A percentile compares a stretch with the other conserved stretches of the same genome.
These are phyloP conservation scores for Paracoccidioides lutzii DNA, from an alignment of 2,329 filamentous ascomycete species.

Conservation along the genomic window DNA sequence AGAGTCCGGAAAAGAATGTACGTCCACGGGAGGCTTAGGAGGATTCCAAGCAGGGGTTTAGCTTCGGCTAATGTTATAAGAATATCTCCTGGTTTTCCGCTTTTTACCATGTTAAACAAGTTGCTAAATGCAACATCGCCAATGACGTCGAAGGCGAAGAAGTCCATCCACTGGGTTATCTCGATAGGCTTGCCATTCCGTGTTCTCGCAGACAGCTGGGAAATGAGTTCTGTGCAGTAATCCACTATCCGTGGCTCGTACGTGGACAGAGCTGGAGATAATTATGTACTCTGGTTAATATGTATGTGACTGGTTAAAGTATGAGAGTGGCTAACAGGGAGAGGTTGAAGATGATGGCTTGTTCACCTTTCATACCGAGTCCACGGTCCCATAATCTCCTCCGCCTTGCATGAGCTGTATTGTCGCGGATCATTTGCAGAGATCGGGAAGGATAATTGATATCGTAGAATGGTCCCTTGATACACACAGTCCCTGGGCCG, in stretches of 20 bases:
- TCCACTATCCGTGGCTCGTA: slow-evolving; percentile 8
- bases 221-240: slow-evolving; percentile 4
- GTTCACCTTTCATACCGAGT: slow-evolving; percentile 19
- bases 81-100: slow-evolving; percentile 12
- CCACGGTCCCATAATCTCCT: slow-evolving; percentile 20
- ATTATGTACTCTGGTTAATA: neutral
- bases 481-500: slow-evolving; percentile 11
- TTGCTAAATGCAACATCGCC: slow-evolving; percentile 26
- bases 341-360: neutral
- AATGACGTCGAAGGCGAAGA: slow-evolving; percentile 22
- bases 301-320: neutral
- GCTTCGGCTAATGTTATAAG: slow-evolving; percentile 11
- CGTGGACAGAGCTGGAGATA: slow-evolving; percentile 2
- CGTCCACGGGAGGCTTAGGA: slow-evolving; percentile 15
- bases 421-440: slow-evolving; percentile 14
- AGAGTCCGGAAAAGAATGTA: slow-evolving; percentile 14
- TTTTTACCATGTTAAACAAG: slow-evolving; percentile 24
- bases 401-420: slow-evolving; percentile 12
- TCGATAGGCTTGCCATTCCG: slow-evolving; percentile 2
- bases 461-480: slow-evolving; percentile 19
- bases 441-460: slow-evolving; percentile 12
- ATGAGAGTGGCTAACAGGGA: neutral
- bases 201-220: neutral
- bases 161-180: slow-evolving; percentile 14
- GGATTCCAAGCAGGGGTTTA: slow-evolving; percentile 12